A percentile compares a stretch with the other conserved stretches of the same genome.
Evolutionary conservation across 768 basidiomycete genomes (phyloP).

Genomic region (Macrolepiota dolichaula): DNA sequence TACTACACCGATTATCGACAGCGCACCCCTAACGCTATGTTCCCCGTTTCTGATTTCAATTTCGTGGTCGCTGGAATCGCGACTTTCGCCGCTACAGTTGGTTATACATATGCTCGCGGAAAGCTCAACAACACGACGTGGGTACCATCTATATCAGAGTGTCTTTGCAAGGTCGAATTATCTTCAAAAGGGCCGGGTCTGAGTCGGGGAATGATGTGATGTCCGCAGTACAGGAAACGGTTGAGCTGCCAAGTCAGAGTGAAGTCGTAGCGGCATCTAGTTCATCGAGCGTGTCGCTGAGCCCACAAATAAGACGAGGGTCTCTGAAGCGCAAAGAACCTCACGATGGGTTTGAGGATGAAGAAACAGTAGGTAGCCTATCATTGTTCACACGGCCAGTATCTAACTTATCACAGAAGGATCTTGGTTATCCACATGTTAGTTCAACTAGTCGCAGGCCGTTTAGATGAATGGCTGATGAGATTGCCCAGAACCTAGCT

Average conservation of each 20-base stretch:
- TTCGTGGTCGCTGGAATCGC: slow-evolving; percentile 55
- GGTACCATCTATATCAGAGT: slow-evolving; percentile 16
- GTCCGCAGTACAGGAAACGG: slow-evolving; percentile 15
- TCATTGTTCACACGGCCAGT: neutral
- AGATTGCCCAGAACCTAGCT: slow-evolving; percentile 35
- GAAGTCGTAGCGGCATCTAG: neutral
- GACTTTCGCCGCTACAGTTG: slow-evolving; percentile 56
- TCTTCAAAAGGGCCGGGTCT: neutral
- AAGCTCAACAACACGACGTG: slow-evolving; percentile 30
- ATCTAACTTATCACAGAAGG: slow-evolving; percentile 18
- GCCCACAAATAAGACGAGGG: slow-evolving; percentile 14
- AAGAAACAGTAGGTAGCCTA: slow-evolving; percentile 19
- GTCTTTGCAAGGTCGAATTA: slow-evolving; percentile 5
- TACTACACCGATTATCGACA: neutral
- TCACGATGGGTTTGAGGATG: slow-evolving; percentile 32
- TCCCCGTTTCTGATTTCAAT: slow-evolving; percentile 51
- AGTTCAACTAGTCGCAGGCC: slow-evolving; percentile 8
- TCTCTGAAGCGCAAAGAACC: slow-evolving; percentile 32
- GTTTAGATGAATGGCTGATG: neutral
- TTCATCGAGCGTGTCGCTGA: neutral
- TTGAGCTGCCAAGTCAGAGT: neutral
- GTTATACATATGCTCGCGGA: slow-evolving; percentile 49
- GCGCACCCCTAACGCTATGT: slow-evolving; percentile 27
- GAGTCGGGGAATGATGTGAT: slow-evolving; percentile 18
- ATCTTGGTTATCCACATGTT: slow-evolving; percentile 44